These are phyloP conservation scores for Penicillium coprophilum DNA, from an alignment of 495 filamentous ascomycete species.

Conservation along the genomic window DNA sequence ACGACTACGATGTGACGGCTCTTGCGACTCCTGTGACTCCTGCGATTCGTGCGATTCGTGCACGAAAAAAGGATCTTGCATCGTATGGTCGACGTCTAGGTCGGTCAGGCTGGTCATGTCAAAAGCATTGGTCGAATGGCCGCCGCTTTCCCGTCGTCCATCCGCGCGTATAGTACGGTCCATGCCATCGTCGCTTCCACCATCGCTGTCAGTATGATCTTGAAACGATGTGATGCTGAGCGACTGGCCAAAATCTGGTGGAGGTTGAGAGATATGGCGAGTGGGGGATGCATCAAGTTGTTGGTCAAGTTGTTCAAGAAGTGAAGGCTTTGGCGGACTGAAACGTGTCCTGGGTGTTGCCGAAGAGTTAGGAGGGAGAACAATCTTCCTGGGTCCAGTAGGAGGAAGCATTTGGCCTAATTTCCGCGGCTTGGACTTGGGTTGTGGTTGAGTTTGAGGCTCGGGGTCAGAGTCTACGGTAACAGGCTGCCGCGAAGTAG, in stretches of 20 bases:
- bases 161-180: constrained; percentile 28
- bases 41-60: background rate
- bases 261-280: constrained; percentile 34
- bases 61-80: constrained; percentile 37
- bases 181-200: constrained; percentile 22
- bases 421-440: constrained; percentile 25
- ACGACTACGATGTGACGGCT: constrained; percentile 5
- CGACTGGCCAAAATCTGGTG: constrained; percentile 28
- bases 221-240: constrained; percentile 24
- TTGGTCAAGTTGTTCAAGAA: constrained; percentile 43
- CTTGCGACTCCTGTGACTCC: constrained; percentile 1
- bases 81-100: constrained; percentile 34
- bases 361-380: constrained; percentile 40
- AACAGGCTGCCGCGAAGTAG: constrained; percentile 10
- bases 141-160: constrained; percentile 27
- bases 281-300: constrained; percentile 44
- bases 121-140: constrained; percentile 34
- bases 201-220: constrained; percentile 27
- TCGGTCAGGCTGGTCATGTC: constrained; percentile 39
- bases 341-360: constrained; percentile 45
- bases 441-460: constrained; percentile 18
- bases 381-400: constrained; percentile 35
- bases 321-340: constrained; percentile 46
- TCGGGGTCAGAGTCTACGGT: constrained; percentile 4
- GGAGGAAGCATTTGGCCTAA: constrained; percentile 35